Evolutionary conservation across 108 stramenopile genomes (phyloP).

Genomic region (Cyclotella kingstonii): DNA sequence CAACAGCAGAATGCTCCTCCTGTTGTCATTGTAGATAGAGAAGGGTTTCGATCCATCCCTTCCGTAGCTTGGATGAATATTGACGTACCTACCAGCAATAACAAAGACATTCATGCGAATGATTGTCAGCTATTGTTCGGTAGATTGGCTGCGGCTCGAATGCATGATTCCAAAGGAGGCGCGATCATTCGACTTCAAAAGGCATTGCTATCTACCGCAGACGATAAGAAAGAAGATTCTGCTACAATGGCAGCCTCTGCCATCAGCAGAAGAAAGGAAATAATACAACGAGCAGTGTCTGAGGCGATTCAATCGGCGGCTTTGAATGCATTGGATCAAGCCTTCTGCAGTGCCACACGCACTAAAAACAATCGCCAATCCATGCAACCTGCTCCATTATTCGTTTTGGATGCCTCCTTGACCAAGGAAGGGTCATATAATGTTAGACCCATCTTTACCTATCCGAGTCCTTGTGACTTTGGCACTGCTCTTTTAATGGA

Average conservation of each 20-base stretch:
- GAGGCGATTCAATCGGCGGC: slow-evolving; percentile 20
- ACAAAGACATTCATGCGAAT: neutral
- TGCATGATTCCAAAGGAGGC: slow-evolving; percentile 19
- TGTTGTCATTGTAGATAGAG: slow-evolving; percentile 46
- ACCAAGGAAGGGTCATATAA: slow-evolving; percentile 31
- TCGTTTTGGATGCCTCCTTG: slow-evolving; percentile 29
- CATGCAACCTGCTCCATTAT: slow-evolving; percentile 15
- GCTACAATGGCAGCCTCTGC: neutral
- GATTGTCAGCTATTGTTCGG: slow-evolving; percentile 30
- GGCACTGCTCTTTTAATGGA: too few species aligned
- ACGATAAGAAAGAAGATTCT: neutral
- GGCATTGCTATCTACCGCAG: neutral
- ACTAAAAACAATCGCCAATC: neutral
- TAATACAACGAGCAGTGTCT: neutral
- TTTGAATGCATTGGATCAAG: slow-evolving; percentile 37
- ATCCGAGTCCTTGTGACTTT: slow-evolving; percentile 13
- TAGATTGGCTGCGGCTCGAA: slow-evolving; percentile 20
- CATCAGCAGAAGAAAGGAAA: neutral
- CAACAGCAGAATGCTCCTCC: slow-evolving; percentile 25
- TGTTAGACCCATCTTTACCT: slow-evolving; percentile 30
- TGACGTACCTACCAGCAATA: slow-evolving; percentile 4
- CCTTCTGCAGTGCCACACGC: slow-evolving; percentile 10
- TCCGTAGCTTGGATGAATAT: slow-evolving; percentile 47
- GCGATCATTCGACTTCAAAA: neutral
- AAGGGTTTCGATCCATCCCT: slow-evolving; percentile 60